Percentiles rank a stretch among this genome's conserved stretches.
Conservation (phyloP, 805 yeast genomes). For the Candida morakotiae region DNA sequence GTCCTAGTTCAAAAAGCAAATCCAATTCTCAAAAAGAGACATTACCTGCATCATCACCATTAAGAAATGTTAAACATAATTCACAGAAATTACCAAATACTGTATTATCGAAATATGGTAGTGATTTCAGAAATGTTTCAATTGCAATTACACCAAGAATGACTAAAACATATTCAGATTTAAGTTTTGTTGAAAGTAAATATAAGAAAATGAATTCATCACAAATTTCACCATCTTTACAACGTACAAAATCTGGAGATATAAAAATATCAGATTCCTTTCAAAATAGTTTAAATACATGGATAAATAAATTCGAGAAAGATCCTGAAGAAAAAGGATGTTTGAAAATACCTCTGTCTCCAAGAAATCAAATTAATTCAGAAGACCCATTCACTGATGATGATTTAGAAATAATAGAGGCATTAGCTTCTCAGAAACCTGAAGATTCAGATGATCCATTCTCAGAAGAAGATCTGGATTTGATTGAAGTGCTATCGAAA, state of each 20-base stretch:
- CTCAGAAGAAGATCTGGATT: conserved; percentile 16
- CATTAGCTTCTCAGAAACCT: conserved; percentile 3
- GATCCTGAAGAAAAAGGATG: conserved; percentile 2
- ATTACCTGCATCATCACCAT: conserved; percentile 40
- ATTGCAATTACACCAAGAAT: conserved; percentile 27
- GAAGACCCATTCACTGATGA: conserved; percentile 30
- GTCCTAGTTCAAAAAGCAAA: conserved; percentile 22
- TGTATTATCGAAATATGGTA: conserved; percentile 41
- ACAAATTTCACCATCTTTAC: conserved; percentile 30
- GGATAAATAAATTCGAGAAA: conserved; percentile 27
- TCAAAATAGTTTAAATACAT: conserved; percentile 16
- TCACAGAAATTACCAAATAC: conserved; percentile 18
- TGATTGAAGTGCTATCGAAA: conserved; percentile 1
- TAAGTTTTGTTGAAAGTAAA: conserved; percentile 14
- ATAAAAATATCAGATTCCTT: conserved; percentile 9
- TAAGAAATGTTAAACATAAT: conserved; percentile 21
- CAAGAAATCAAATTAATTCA: conserved; percentile 6
- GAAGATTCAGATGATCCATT: conserved; percentile 14
- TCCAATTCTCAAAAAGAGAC: conserved; percentile 1
- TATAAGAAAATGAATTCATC: conserved; percentile 10
- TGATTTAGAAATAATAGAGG: conserved; percentile 17
- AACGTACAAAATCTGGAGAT: conserved; percentile 36
- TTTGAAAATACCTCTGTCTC: background rate
- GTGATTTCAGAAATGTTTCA: conserved; percentile 26
- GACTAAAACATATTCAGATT: conserved; percentile 31